Evolutionary conservation across 192 early-diverging fungal genomes (phyloP), one percentile per base, ranked within the genome.

Genomic region (Umbelopsis vinacea): DNA sequence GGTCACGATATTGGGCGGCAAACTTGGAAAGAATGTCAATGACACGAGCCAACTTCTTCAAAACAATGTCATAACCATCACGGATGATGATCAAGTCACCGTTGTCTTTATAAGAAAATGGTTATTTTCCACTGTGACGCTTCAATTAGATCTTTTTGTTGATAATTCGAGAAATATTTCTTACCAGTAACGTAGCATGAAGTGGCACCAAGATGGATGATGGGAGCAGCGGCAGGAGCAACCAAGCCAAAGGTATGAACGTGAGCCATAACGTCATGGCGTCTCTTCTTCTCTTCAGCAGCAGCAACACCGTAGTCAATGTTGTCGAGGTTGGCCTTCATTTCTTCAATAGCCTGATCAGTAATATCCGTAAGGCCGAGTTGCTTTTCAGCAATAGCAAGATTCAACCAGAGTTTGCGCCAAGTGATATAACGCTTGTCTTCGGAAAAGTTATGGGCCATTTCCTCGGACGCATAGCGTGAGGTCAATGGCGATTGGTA

Each of bases 201-300:
- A 11, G 97, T 99, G 7, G 97, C 97, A 26, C 97, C 97, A 70
- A 99, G 84, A 77, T 99, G 97, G 79, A 99, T 99, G 71, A 99
- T 96, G 29, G 88, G 91, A 5, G 95, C 95, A n/a, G 95, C 95
- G 33, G 81, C 84, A 26, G 95, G 95, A 46, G 90, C 90, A 17
- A 86, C 93, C 6, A 94, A 75, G 48, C 95, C 96, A 82, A 95
- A 95, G 19, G 96, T 92, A 82, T 99, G 96, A 35, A 99, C 97
- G 76, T 99, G 97, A n/a, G 97, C 96, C 96, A 99, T 99, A 53
- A 99, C 97, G 82, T 99, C 97, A 82, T 99, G 97, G 17, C 97
- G 87, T 17, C 96, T 87, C 66, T 89, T 88, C 87, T 94, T 93
- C 76, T 99, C 97, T 81, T 99, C 97, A 35, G 80, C 89, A 40